Conservation (phyloP, 192 early-diverging fungal species). For the Borealophlyctis nickersoniae region DNA sequence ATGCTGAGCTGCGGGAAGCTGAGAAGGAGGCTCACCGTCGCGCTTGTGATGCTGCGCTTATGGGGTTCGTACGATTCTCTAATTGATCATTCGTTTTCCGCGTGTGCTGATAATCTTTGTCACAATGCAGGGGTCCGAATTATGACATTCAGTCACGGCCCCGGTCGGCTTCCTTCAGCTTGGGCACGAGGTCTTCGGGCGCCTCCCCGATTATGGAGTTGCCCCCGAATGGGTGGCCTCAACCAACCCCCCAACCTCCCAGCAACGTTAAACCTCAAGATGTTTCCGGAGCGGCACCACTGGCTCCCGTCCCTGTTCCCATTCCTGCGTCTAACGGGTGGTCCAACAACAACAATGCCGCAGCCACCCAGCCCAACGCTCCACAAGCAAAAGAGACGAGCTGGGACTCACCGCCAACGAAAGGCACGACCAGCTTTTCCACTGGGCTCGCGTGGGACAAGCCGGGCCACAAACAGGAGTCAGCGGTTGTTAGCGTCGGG, state of each 20-base stretch:
- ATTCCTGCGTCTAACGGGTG: neutral
- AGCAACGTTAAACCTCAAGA: neutral
- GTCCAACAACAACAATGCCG: neutral
- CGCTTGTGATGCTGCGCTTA: neutral
- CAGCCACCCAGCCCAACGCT: neutral
- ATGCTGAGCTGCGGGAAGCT: neutral
- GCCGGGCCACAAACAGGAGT: neutral
- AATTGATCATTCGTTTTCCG: neutral
- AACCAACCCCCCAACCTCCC: neutral
- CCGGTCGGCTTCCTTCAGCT: neutral
- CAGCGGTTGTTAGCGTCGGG: neutral
- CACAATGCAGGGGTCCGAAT: neutral
- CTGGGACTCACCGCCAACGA: slow-evolving; percentile 1
- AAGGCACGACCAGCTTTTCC: neutral
- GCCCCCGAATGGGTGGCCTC: neutral
- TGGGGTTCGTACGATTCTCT: neutral
- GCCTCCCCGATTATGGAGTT: too few relatives aligned
- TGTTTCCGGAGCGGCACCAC: neutral
- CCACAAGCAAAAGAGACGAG: too few relatives aligned
- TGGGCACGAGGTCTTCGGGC: too few relatives aligned
- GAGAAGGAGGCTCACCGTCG: neutral
- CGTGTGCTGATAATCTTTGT: neutral
- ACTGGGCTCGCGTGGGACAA: neutral
- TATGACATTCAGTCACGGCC: neutral
- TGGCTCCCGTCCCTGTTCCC: neutral